Evolutionary conservation across 2,329 filamentous ascomycete genomes (phyloP).

Genomic region (Aspergillus sp.): DNA sequence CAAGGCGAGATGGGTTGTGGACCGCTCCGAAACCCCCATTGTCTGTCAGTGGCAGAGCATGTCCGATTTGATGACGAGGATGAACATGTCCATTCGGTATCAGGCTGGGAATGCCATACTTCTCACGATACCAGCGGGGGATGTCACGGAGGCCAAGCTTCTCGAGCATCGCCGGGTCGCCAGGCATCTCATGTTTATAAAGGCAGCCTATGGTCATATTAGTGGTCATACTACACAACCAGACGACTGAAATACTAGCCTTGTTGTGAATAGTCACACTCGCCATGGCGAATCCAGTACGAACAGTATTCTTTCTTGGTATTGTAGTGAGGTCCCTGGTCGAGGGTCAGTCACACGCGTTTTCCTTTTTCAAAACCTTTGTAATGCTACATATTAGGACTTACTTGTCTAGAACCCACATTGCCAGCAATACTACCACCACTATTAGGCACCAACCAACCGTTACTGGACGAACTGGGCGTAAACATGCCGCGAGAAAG

Average conservation of each 20-base stretch:
- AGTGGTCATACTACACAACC: not conserved
- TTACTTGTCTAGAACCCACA: slow-evolving; percentile 23
- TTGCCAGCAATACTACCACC: slow-evolving; percentile 11
- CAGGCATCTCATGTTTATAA: slow-evolving; percentile 89
- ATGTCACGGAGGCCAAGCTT: slow-evolving; percentile 65
- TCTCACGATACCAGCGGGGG: slow-evolving; percentile 60
- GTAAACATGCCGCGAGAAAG: slow-evolving; percentile 20
- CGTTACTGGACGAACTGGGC: slow-evolving; percentile 13
- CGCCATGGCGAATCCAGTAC: slow-evolving; percentile 84
- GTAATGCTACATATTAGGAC: slow-evolving; percentile 12
- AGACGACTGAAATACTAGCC: slow-evolving; percentile 39
- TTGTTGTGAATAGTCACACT: slow-evolving; percentile 81
- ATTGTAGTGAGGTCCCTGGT: slow-evolving; percentile 15
- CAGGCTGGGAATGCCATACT: slow-evolving; percentile 37
- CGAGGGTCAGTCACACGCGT: slow-evolving; percentile 10
- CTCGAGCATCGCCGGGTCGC: slow-evolving; percentile 64
- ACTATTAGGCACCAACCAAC: slow-evolving; percentile 21
- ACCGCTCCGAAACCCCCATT: slow-evolving; percentile 16
- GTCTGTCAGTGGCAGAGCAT: slow-evolving; percentile 23
- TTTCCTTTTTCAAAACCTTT: not conserved
- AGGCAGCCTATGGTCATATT: slow-evolving; percentile 61
- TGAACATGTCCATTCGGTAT: slow-evolving; percentile 21
- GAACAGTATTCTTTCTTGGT: slow-evolving; percentile 77
- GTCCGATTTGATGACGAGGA: slow-evolving; percentile 16
- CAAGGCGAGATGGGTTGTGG: slow-evolving; percentile 22